Evolutionary conservation across 768 basidiomycete genomes (phyloP).

Genomic region (Trametes villosa): DNA sequence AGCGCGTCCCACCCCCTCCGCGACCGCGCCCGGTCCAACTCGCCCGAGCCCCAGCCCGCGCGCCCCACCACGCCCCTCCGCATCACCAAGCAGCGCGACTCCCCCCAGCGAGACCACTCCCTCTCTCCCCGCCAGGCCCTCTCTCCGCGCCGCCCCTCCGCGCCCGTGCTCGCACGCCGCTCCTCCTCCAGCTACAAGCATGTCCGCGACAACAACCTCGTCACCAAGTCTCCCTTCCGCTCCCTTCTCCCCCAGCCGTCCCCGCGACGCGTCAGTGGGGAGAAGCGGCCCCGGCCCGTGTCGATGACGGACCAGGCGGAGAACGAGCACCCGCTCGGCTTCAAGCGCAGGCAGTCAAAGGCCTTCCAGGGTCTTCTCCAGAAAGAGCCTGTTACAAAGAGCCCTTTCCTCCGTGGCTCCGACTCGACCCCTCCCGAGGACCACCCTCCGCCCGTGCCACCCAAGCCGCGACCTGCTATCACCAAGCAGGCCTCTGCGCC

Average conservation of each 20-base stretch:
- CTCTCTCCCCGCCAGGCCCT: constrained; percentile 37
- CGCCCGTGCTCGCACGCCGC: constrained; percentile 64
- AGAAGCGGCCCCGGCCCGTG: constrained; percentile 74
- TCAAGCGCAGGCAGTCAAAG: constrained; percentile 77
- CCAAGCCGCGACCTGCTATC: constrained; percentile 17
- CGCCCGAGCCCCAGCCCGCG: constrained; percentile 34
- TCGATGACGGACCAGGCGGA: constrained; percentile 75
- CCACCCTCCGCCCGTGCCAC: constrained; percentile 32
- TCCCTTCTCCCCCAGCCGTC: constrained; percentile 55
- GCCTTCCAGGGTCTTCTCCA: constrained; percentile 73
- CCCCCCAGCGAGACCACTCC: constrained; percentile 39
- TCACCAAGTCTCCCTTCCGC: constrained; percentile 87
- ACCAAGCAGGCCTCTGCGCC: constrained; percentile 30
- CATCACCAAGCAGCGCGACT: constrained; percentile 68
- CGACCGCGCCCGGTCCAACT: constrained; percentile 26
- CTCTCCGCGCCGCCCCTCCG: constrained; percentile 36
- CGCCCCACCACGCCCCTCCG: constrained; percentile 64
- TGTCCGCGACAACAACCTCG: constrained; percentile 75
- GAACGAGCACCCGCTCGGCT: constrained; percentile 71
- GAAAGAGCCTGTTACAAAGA: constrained; percentile 80
- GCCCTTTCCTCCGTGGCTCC: constrained; percentile 59
- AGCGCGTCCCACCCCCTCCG: constrained; percentile 24
- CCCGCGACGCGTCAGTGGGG: constrained; percentile 67
- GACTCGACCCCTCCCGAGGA: constrained; percentile 32
- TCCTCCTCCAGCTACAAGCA: constrained; percentile 81